Percentiles rank a stretch among this genome's conserved stretches.
Evolutionary conservation across 345 rosid species (phyloP).

Genomic region (Angophora floribunda): DNA sequence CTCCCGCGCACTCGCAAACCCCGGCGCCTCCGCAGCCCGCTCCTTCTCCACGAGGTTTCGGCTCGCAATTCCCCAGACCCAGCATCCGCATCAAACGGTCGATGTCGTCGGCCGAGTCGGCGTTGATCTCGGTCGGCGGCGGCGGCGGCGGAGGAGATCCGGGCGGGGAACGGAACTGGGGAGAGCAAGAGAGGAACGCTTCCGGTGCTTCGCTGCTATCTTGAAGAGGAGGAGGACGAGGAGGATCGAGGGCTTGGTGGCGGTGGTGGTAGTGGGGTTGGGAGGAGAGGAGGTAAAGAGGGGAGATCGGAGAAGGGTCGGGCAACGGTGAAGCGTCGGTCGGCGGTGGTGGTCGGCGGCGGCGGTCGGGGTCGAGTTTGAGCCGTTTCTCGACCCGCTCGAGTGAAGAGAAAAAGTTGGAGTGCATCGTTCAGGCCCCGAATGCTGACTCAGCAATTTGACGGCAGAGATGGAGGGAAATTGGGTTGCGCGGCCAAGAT

Average conservation of each 20-base stretch:
- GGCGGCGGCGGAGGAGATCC: not conserved
- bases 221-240: not conserved
- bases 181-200: slow-evolving; percentile 26
- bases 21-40: not conserved
- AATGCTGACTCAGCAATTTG: not conserved
- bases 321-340: not conserved
- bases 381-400: slow-evolving; percentile 41
- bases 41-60: not conserved
- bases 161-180: slow-evolving; percentile 2
- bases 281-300: slow-evolving; percentile 1
- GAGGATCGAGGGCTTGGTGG: not conserved
- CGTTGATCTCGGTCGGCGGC: not conserved
- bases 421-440: not conserved
- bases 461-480: not conserved
- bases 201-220: slow-evolving; percentile 38
- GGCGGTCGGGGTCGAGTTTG: slow-evolving; percentile 14
- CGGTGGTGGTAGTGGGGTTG: not conserved
- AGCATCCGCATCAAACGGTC: slow-evolving; percentile 16
- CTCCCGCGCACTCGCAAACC: slow-evolving; percentile 14
- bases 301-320: slow-evolving; percentile 21
- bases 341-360: not conserved
- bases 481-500: not conserved
- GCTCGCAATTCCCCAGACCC: slow-evolving; percentile 12
- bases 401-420: slow-evolving; percentile 37
- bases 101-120: slow-evolving; percentile 9